Base-by-base conservation (phyloP, 129 eudicot species). In the Escallonia rubra region DNA sequence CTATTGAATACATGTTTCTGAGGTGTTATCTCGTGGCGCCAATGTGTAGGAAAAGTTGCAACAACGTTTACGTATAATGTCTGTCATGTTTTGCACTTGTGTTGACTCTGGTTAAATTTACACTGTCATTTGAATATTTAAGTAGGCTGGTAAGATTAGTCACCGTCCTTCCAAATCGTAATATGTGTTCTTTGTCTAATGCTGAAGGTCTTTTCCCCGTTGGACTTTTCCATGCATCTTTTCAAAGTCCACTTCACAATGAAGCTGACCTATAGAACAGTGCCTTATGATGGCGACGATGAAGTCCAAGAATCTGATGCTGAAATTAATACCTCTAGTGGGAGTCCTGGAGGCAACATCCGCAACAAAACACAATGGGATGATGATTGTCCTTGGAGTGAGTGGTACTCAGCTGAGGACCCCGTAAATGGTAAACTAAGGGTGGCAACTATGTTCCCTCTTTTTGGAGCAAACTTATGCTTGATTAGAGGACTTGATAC, bases 351-450 rank as follows among this genome's bases (percentile, higher is more conserved):
- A 71, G 68, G 70, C 57, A 80, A 83, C 10, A 72, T 52, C 42
- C 83, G 66, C 60, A 80, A 73, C 49, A 88, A 83, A 83, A 41
- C 73, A 45, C 97, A 85, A 76, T 91, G 97, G 97, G 97, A 91
- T 72, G 94, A 85, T 63, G 94, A 88, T 64, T 91, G 96, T 64
- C 94, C 96, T 54, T 88, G 96, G 96, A 88, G 96, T 76, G 87
- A 88, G 73, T 91, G 97, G 96, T 91, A 85, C 76, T 85, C 94
- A 58, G 91, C 96, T 10, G 97, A 91, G 63, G 97, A 91, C 77
- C 97, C 97, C 3, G 73, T 88, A 65, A 88, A 85, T 85, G 94
- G 97, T 88, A 58, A 41, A 66, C 53, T 63, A 52, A 43, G 50
- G 3, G 47, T 14, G 40, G 66, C 60, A 39, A 46, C 10, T 50